These are phyloP conservation scores for Jamesozyma hellenica DNA, from an alignment of 805 yeast genomes.

Conservation along the genomic window DNA sequence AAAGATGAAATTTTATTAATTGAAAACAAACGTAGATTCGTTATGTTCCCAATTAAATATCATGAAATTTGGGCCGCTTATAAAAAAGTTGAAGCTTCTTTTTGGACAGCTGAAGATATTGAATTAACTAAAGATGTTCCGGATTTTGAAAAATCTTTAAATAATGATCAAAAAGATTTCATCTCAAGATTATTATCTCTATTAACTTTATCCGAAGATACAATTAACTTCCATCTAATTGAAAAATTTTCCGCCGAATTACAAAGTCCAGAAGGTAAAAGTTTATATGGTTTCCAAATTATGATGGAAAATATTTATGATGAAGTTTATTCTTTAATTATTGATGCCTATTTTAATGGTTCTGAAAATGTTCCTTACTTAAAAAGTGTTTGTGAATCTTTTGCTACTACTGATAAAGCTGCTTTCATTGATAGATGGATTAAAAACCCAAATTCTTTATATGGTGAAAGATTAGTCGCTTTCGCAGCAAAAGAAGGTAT, in stretches of 20 bases:
- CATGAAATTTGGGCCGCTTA: slow-evolving; percentile 98
- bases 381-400: slow-evolving; percentile 86
- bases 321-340: slow-evolving; percentile 87
- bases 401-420: slow-evolving; percentile 88
- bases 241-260: slow-evolving; percentile 96
- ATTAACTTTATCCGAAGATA: slow-evolving; percentile 95
- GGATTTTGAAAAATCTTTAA: slow-evolving; percentile 82
- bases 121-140: slow-evolving; percentile 80
- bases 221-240: slow-evolving; percentile 90
- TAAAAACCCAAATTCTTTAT: slow-evolving; percentile 70
- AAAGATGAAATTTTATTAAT: slow-evolving; percentile 77
- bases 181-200: slow-evolving; percentile 88
- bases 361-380: slow-evolving; percentile 81
- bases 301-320: slow-evolving; percentile 99
- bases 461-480: slow-evolving; percentile 91
- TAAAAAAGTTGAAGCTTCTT: slow-evolving; percentile 96
- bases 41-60: slow-evolving; percentile 90
- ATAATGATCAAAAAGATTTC: slow-evolving; percentile 82
- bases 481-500: slow-evolving; percentile 98
- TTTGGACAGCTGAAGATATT: slow-evolving; percentile 99
- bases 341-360: slow-evolving; percentile 90
- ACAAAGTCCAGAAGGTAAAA: slow-evolving; percentile 93
- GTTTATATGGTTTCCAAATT: slow-evolving; percentile 97
- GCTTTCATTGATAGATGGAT: slow-evolving; percentile 98
- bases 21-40: slow-evolving; percentile 86